A percentile compares a stretch with the other conserved stretches of the same genome.
Conservation (phyloP, 106 monocot species). For the Narthecium ossifragum region DNA sequence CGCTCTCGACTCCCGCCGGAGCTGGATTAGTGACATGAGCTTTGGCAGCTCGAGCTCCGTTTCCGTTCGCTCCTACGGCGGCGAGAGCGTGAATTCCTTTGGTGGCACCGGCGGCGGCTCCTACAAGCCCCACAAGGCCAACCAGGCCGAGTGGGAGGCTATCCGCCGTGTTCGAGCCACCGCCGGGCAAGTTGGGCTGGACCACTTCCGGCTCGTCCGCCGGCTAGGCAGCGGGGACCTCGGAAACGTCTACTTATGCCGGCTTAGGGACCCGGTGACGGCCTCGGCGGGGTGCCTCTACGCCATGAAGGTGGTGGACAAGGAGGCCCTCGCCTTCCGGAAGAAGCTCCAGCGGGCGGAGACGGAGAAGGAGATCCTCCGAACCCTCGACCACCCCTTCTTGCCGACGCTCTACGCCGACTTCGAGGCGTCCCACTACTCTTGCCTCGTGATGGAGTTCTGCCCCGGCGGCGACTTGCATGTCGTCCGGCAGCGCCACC, state of each 20-base stretch:
- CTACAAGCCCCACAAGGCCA: constrained; percentile 38
- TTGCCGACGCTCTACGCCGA: constrained; percentile 62
- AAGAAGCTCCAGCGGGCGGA: constrained; percentile 66
- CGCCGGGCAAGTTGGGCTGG: constrained; percentile 30
- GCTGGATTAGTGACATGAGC: constrained; percentile 32
- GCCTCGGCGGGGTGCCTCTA: constrained; percentile 23
- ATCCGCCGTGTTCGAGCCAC: constrained; percentile 23
- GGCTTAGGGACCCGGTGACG: constrained; percentile 20
- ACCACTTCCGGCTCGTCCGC: constrained; percentile 53
- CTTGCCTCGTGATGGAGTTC: constrained; percentile 69
- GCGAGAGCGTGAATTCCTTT: constrained; percentile 6
- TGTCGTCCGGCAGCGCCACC: constrained; percentile 48
- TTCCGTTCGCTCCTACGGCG: constrained; percentile 24
- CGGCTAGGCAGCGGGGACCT: constrained; percentile 61
- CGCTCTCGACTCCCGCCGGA: constrained; percentile 4
- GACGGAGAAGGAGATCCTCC: constrained; percentile 67
- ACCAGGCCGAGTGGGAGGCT: constrained; percentile 47
- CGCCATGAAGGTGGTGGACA: constrained; percentile 69
- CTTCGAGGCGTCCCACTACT: constrained; percentile 57
- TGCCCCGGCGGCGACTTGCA: constrained; percentile 66
- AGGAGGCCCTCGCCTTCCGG: constrained; percentile 45
- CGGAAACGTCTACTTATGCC: constrained; percentile 66
- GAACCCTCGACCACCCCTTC: constrained; percentile 61
- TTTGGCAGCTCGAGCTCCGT: constrained; percentile 37
- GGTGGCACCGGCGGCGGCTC: no score